These are phyloP conservation scores for Clohesyomyces aquaticus DNA, from an alignment of 495 filamentous ascomycete species.

Conservation along the genomic window DNA sequence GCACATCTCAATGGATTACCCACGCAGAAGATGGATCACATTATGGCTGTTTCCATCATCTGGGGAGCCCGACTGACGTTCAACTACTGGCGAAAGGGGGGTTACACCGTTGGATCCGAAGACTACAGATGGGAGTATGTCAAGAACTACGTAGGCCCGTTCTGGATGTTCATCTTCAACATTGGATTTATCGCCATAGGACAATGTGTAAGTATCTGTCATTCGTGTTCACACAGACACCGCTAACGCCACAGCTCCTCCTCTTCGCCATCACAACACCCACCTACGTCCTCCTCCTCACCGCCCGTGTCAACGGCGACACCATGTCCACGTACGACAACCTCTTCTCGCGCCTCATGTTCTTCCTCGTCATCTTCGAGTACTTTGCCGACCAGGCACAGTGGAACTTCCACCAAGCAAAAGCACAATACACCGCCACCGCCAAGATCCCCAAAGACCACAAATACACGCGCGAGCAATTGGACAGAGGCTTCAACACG, in stretches of 20 bases:
- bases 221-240: no score
- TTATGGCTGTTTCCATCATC: slow-evolving; percentile 67
- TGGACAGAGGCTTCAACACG: slow-evolving; percentile 90
- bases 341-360: slow-evolving; percentile 65
- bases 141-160: slow-evolving; percentile 54
- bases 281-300: slow-evolving; percentile 76
- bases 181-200: slow-evolving; percentile 80
- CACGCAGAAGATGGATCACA: slow-evolving; percentile 72
- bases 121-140: slow-evolving; percentile 87
- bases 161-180: slow-evolving; percentile 81
- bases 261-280: slow-evolving; percentile 77
- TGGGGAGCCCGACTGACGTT: slow-evolving; percentile 94
- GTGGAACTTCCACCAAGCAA: slow-evolving; percentile 87
- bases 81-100: slow-evolving; percentile 97
- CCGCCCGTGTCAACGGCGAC: slow-evolving; percentile 50
- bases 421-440: slow-evolving; percentile 69
- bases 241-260: no score
- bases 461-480: slow-evolving; percentile 63
- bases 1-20: slow-evolving; percentile 73
- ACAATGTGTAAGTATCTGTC: slow-evolving; percentile 77
- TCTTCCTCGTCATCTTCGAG: slow-evolving; percentile 74
- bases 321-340: slow-evolving; percentile 62
- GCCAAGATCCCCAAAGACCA: slow-evolving; percentile 68
- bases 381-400: slow-evolving; percentile 90
- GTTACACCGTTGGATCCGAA: slow-evolving; percentile 83